Percentiles rank a stretch among this genome's conserved stretches.
These are phyloP conservation scores for Albizia julibrissin DNA, from an alignment of 306 rosid species.

Conservation along the genomic window DNA sequence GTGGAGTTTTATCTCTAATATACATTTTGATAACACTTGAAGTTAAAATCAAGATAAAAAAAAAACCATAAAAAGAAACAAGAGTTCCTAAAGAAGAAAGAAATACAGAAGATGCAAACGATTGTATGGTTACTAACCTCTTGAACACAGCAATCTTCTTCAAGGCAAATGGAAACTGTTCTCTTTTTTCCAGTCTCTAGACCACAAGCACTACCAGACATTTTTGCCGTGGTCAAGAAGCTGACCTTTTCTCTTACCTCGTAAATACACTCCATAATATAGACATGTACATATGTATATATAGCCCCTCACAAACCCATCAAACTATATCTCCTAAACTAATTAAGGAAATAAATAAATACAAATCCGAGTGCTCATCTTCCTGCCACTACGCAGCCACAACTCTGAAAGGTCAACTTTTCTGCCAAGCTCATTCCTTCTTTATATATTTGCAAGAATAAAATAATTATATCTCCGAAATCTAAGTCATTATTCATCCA, in stretches of 20 bases:
- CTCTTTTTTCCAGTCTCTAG: conserved; percentile 26
- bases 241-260: conserved; percentile 24
- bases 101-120: background rate
- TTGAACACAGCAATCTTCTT: conserved; percentile 16
- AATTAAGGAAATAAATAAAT: conserved; percentile 30
- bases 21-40: background rate
- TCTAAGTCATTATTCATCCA: conserved; percentile 15
- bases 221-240: conserved; percentile 22
- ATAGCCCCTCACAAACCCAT: conserved; percentile 22
- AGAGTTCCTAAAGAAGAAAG: background rate
- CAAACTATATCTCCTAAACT: conserved; percentile 25
- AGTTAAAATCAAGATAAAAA: background rate
- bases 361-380: conserved; percentile 32
- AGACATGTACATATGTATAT: background rate
- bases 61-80: background rate
- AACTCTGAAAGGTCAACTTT: conserved; percentile 50
- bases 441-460: background rate
- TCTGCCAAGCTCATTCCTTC: conserved; percentile 32
- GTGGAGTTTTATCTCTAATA: background rate
- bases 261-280: background rate
- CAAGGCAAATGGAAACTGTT: conserved; percentile 27
- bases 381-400: conserved; percentile 40
- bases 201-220: conserved; percentile 32
- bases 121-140: conserved; percentile 20
- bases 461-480: conserved; percentile 25